Base-by-base conservation (phyloP, 192 early-diverging fungal genomes). In the Coemansia interrupta region DNA sequence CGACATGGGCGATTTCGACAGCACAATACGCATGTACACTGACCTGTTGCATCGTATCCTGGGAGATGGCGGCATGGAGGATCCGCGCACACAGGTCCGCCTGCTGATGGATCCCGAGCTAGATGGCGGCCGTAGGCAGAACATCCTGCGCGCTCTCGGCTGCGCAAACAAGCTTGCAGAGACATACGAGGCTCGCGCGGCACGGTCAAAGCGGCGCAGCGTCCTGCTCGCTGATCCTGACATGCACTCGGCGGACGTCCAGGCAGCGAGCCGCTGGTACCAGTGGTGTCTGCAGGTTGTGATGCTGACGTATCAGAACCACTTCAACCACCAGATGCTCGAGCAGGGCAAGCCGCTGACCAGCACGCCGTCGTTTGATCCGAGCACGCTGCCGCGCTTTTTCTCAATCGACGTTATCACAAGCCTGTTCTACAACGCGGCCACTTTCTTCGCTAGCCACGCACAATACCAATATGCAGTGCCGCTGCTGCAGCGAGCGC, bases 261-360 rank as follows among this genome's bases (percentile, higher is more conserved):
- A 44, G 38, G 71, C 61, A 36, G 76, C 76, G 19, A 58, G 63
- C 13, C 66, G 58, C n/a, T 79, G 76, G 76, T 79, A 73, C 71
- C 66, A 69, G n/a, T 79, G 76, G 76, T 79, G 76, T 32, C 28
- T 79, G 71, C 70, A 79, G 56, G 29, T 79, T 6, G 67, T 70
- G 7, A 79, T 62, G 66, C 63, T 73, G 51, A 63, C 76, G 11
- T 79, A 79, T 18, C 71, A 73, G 58, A 73, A 72, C 44, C 71
- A 79, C 59, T 69, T 48, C 36, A 69, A 79, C 57, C 68, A 70
- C 19, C 39, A 57, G 41, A 68, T 61, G 58, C 61, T 68, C 11
- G 61, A 60, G 36, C 47, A 78, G 40, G 45, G 36, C 39, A 44
- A 60, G 59, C 58, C 58, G 28, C 52, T 57, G 2, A 43, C 54